Base-by-base conservation (phyloP, 2,329 filamentous ascomycete genomes). In the Scedosporium boydii region DNA sequence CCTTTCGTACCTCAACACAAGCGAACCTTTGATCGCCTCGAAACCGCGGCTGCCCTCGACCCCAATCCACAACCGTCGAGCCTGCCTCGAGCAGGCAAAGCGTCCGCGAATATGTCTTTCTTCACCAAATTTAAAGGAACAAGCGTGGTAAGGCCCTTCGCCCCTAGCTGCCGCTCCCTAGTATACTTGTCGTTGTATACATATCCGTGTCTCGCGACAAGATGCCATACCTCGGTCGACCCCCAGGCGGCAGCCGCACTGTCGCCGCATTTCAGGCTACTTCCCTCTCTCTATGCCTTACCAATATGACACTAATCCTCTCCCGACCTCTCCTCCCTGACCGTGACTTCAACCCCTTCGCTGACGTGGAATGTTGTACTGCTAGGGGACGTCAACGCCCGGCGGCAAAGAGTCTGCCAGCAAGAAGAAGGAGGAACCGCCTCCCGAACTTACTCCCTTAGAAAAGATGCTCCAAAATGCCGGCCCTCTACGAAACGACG, bases 401-500 rank as follows among this genome's bases (percentile, higher is more conserved):
- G 48, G 18, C 48, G 42, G 60, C n/a, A 81, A 81, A 72, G 80
- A 82, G 73, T 72, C 76, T 60, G 71, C 76, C 57, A 74, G 71
- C 67, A 80, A 78, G 71, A 86, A 84, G 72, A 84, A 83, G 67
- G 82, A 85, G 56, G 82, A 86, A 67, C 72, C 76, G n/a, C 66
- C 75, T n/a, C 76, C 76, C n/a, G 85, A 87, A 69, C 68, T 82
- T 61, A 87, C 85, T 1, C 85, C 86, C 3, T 68, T 88, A 63
- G 82, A 87, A 69, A 87, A 91, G 79, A 89, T 96, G 81, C 82
- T 99, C 38, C 83, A 87, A 69, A 88, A 91, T 75, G 87, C 90
- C 64, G 93, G 92, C 3, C 87, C 93, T 2, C 78, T 96, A 67
- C 87, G 91, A 70, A 80, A 83, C 68, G 93, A 98, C 76, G 95